Percentiles rank a stretch among this genome's conserved stretches.
Conservation (phyloP, 1,284 basidiomycete species). For the Trichosporon ovoides region DNA sequence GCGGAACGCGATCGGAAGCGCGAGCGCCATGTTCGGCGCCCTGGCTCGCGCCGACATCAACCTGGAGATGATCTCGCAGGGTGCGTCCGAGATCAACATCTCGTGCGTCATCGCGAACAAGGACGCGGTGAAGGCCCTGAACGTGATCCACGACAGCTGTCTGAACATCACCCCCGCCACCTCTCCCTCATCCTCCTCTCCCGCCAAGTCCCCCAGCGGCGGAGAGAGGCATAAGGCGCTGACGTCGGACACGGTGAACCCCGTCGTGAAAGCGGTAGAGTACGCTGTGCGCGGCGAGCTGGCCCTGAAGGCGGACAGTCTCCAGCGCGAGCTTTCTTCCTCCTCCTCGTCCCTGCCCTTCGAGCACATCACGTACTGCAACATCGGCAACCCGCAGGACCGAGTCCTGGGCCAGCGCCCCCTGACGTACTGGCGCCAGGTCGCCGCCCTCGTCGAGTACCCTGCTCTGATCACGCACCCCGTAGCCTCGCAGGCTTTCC, state of each 20-base stretch:
- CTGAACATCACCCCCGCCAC: slow-evolving; percentile 44
- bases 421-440: slow-evolving; percentile 70
- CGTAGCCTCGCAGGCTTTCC: slow-evolving; percentile 61
- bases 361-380: slow-evolving; percentile 77
- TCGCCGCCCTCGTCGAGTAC: slow-evolving; percentile 70
- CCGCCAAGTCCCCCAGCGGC: no score
- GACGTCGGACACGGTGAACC: slow-evolving; percentile 55
- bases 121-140: slow-evolving; percentile 91
- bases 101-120: slow-evolving; percentile 70
- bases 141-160: slow-evolving; percentile 89
- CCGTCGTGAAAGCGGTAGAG: slow-evolving; percentile 73
- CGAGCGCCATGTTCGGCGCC: slow-evolving; percentile 92
- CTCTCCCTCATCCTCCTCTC: no score
- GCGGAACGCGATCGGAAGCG: slow-evolving; percentile 77
- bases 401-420: slow-evolving; percentile 84
- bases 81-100: slow-evolving; percentile 94
- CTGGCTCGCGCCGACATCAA: slow-evolving; percentile 92
- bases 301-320: slow-evolving; percentile 80
- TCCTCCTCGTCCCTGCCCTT: no score
- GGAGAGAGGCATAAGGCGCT: slow-evolving; percentile 18
- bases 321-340: no score
- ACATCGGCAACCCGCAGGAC: slow-evolving; percentile 96
- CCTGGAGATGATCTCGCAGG: slow-evolving; percentile 99
- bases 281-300: slow-evolving; percentile 94
- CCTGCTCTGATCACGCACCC: slow-evolving; percentile 73